Evolutionary conservation across 2,329 filamentous ascomycete species (phyloP), one percentile per base, ranked within the genome.

Genomic region (Cladosporium sp.): DNA sequence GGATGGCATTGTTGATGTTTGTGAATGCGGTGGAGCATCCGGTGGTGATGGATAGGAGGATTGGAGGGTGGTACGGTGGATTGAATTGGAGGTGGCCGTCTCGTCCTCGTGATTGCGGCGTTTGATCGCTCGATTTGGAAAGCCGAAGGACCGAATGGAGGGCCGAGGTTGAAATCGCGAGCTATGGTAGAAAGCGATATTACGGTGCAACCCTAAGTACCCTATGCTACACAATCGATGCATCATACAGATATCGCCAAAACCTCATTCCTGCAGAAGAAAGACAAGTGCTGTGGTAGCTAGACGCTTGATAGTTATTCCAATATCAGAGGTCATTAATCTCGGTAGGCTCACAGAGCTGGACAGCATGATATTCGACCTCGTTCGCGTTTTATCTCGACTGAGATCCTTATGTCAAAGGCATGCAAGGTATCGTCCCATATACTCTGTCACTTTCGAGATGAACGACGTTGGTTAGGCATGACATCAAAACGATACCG

Each of bases 51-150:
- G 14, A n/a, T 8, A n/a, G 5, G 8, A n/a, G 8, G n/a, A 46
- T n/a, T 46, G n/a, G 39, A 21, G n/a, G n/a, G 3, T 1, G 4
- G 39, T n/a, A 13, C 21, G 8, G 28, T 32, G 48, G 48, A 51
- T 28, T 1, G 4, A 14, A 26, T 21, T 8, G 23, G 7, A 53
- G 48, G 16, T 6, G 48, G 54, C 25, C 28, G 21, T 21, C 13
- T 13, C 4, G 14, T 34, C 23, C 7, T 43, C 16, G 57, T 28
- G 43, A 21, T 46, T 34, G 58, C 59, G 59, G 59, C 59, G 59
- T 62, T 62, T 62, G 59, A 62, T 46, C 36, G 36, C 58, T 48
- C 36, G 36, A 48, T 39, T 21, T 34, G 59, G 59, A 28, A 62
- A 62, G 59, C 59, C 59, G 58, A 61, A 7, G n/a, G 32, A 8